Evolutionary conservation across 495 filamentous ascomycete species (phyloP), one percentile per base, ranked within the genome.

Genomic region (Penicillium waksmanii): DNA sequence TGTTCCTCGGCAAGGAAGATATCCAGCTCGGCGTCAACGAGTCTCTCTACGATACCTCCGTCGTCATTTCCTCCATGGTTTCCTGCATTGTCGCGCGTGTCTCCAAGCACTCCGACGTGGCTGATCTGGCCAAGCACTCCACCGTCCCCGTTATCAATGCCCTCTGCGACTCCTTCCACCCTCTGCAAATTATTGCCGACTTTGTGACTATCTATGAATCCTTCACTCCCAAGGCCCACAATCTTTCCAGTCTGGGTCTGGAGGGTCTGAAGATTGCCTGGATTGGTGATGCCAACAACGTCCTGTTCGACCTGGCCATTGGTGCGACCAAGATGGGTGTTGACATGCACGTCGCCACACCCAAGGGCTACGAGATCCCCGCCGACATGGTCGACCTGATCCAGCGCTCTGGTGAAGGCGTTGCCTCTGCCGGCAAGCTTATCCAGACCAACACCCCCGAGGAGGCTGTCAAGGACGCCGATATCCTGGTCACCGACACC

Each of bases 21-120:
- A 98, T 98, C 56, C 95, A 98, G 70, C 77, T 98, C 33, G 94
- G 94, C 27, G 95, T 96, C 58, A 98, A 98, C 66, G 95, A 98
- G 74, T 91, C 91, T 9, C 78, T 97, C 19, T 86, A 89, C 67
- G 95, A 98, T 69, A 96, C 94, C 5, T 85, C 92, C 1, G 82
- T 89, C 17, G 90, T 98, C 27, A 87, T 97, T 55, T 96, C 91
- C 9, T 92, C 88, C 55, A 98, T 98, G 95, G 87, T 89, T 5
- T 89, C 90, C 18, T 89, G 86, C 67, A 91, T 97, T 70, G 89
- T 98, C 5, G 94, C 92, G 42, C 90, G 95, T 50, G 93, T 96
- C 12, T 87, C 90, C 15, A 81, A 85, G 46, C 95, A 98, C 74
- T 82, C 83, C 33, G 93, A 97, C 56, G 86, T 98, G 23, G 84